Evolutionary conservation across 805 yeast species (phyloP), one percentile per base, ranked within the genome.

Genomic region (Lipomyces yamadae): DNA sequence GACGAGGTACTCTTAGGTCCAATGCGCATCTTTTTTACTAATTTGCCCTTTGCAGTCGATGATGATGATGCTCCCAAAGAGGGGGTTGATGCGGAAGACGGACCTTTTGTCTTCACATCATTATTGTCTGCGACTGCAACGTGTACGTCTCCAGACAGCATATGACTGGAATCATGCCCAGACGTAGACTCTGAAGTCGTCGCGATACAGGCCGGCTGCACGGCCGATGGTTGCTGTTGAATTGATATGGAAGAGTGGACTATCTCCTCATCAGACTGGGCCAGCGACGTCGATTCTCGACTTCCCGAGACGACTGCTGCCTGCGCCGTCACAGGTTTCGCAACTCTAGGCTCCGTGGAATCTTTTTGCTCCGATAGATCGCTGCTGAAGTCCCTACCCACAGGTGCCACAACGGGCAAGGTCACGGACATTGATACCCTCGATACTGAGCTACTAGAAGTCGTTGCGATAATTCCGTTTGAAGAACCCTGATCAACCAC

Each of bases 1-100:
- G 58, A 18, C 15, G 29, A 11, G 7, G 58, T 56, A 34, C 48
- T 34, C 58, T 34, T 56, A 2, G 58, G 58, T 7, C 58, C 58
- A 48, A 56, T 56, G 29, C 58, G 50, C 58, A 56, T 6, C 13
- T 18, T 32, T n/a, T 56, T 56, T 3, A 34, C 33, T 6, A 24
- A 6, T 52, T 13, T 8, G 1, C 24, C 30, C 15, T 52, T 52
- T 52, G 56, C 29, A 10, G 56, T 13, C 33, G 34, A 55, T 10
- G 6, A 39, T 13, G 58, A 18, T 24, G 24, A 24, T 24, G 24
- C 24, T 24, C 24, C 24, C 37, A n/a, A 18, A 13, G 58, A 30
- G 8, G 34, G 24, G 3, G 48, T 15, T 15, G 48, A 42, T 6
- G 5, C n/a, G 13, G 48, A 42, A 42, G 2, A 15, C 24, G 48